These are phyloP conservation scores for Xylaria sp. DNA, from an alignment of 2,329 filamentous ascomycete species.

Conservation along the genomic window DNA sequence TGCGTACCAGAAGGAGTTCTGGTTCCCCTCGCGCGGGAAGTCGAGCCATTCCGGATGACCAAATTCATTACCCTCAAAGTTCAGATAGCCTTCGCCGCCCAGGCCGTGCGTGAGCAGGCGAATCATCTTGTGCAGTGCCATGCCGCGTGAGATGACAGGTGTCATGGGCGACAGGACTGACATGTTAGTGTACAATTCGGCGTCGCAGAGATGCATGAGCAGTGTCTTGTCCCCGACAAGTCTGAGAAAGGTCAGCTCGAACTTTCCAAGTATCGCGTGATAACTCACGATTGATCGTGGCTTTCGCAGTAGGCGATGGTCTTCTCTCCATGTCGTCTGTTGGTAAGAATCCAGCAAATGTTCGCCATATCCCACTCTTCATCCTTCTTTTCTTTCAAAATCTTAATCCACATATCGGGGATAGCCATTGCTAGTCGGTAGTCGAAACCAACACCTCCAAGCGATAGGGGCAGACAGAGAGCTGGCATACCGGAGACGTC, in stretches of 20 bases:
- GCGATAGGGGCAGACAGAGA: constrained; percentile 83
- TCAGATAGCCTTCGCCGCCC: constrained; percentile 95
- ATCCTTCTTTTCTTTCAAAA: constrained; percentile 91
- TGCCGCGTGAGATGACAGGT: constrained; percentile 86
- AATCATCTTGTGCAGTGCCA: constrained; percentile 97
- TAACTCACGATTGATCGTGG: constrained; percentile 92
- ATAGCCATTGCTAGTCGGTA: constrained; percentile 98
- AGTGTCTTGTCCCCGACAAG: constrained; percentile 96
- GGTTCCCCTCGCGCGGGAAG: constrained; percentile 92
- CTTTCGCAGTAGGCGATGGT: constrained; percentile 98
- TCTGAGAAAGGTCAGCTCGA: constrained; percentile 57
- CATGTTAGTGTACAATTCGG: constrained; percentile 98
- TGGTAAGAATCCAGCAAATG: constrained; percentile 88
- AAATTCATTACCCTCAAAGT: constrained; percentile 99
- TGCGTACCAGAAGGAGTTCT: constrained; percentile 94
- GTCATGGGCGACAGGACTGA: constrained; percentile 86
- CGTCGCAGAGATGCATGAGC: constrained; percentile 98
- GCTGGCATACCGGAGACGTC: constrained; percentile 99
- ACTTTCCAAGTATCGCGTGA: neutral
- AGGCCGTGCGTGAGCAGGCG: constrained; percentile 89
- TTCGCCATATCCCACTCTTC: constrained; percentile 90
- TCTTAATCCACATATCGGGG: constrained; percentile 99
- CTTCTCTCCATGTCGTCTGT: constrained; percentile 94
- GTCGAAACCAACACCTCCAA: constrained; percentile 95
- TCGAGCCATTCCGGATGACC: constrained; percentile 99